Evolutionary conservation across 2,329 filamentous ascomycete genomes (phyloP), one percentile per base, ranked within the genome.

Genomic region (Cercospora brassicicola): DNA sequence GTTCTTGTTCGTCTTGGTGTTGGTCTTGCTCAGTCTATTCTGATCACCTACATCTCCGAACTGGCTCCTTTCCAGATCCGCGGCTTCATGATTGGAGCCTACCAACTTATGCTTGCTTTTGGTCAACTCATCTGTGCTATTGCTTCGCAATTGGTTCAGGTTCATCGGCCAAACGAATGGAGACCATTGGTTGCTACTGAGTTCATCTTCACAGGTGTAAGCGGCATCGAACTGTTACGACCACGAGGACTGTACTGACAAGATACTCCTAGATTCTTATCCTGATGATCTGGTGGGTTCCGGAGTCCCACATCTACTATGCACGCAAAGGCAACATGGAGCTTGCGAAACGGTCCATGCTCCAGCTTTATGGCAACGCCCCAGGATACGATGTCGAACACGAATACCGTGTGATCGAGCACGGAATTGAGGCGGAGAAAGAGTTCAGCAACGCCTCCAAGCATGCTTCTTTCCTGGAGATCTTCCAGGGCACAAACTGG

Each of bases 31-130:
- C 69, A 70, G 48, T 68, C 66, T 1, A 70, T 69, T 26, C 36
- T 70, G 10, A 64, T 70, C 42, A 70, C 69, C 56, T 70, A 70
- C 36, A 67, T 70, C 26, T 70, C 69, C 13, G 69, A 70, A 48
- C 36, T 70, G 28, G 69, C 69, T 18, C 69, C 69, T 11, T 70
- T 70, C 56, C 69, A 70, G 18, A 70, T 70, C 30, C 69, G 69
- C n/a, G 69, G 69, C 13, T 62, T 69, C 23, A 66, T 70, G 64
- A 70, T 70, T 9, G 69, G 69, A 33, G 69, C 69, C 2, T 70
- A 70, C 57, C 69, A 70, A 31, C 56, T 70, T 10, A 68, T 67
- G 48, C 64, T 70, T 36, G 67, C 66, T 2, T 62, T 70, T 36
- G 69, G 69, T 11, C 69, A 70, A 13, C 56, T 70, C 11, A 56